Percentiles rank a stretch among this genome's conserved stretches.
These are phyloP conservation scores for Setomelanomma holmii DNA, from an alignment of 2,329 filamentous ascomycete genomes.

Conservation along the genomic window DNA sequence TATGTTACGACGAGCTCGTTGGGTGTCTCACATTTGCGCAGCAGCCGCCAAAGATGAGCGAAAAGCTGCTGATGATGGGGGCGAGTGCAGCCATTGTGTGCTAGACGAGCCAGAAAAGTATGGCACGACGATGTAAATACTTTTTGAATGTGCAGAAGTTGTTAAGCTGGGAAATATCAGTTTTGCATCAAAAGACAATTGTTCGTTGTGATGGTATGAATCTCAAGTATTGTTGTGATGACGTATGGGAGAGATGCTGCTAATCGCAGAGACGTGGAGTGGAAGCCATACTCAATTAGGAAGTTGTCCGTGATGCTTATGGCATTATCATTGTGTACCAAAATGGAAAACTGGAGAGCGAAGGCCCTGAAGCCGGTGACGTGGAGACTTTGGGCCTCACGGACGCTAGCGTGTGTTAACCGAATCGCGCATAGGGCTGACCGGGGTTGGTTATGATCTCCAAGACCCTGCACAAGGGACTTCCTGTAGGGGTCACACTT, in stretches of 20 bases:
- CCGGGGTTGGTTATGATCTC: constrained; percentile 7
- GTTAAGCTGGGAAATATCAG: too few species aligned
- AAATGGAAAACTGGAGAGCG: constrained; percentile 3
- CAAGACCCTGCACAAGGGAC: not conserved
- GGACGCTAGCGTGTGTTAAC: constrained; percentile 35
- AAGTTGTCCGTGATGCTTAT: not conserved
- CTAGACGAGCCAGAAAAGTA: too few species aligned
- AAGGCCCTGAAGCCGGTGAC: constrained; percentile 26
- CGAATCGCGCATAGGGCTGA: constrained; percentile 19
- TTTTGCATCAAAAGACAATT: too few species aligned
- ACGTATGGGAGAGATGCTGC: too few species aligned
- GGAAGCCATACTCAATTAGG: too few species aligned
- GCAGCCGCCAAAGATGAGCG: constrained; percentile 92
- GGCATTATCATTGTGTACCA: constrained; percentile 16
- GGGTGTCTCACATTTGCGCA: constrained; percentile 78
- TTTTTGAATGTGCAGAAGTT: not conserved
- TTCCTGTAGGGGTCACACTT: not conserved
- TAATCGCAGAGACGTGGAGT: too few species aligned
- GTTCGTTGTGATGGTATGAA: too few species aligned
- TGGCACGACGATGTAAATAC: too few species aligned
- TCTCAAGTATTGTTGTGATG: too few species aligned
- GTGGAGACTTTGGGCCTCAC: constrained; percentile 41
- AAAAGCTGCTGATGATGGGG: constrained; percentile 66
- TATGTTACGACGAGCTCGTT: not conserved
- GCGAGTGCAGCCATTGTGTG: constrained; percentile 46